Evolutionary conservation across 768 basidiomycete species (phyloP).

Genomic region (Naganishia vishniacii): DNA sequence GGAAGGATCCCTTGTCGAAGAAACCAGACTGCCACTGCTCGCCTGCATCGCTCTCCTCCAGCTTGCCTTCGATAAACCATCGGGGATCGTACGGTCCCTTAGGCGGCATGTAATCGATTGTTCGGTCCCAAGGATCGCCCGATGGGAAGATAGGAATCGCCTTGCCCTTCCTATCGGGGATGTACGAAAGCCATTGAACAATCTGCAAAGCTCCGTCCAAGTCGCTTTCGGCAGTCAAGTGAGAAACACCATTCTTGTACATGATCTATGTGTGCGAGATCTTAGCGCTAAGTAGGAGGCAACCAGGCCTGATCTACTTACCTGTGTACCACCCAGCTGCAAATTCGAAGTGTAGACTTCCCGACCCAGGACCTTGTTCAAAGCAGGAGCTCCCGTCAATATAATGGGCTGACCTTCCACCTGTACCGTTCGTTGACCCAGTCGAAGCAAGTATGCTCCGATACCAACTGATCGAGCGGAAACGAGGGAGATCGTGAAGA

Average conservation of each 20-base stretch:
- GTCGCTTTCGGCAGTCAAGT: constrained; percentile 89
- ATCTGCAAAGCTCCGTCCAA: constrained; percentile 92
- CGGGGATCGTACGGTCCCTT: constrained; percentile 94
- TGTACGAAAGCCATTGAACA: constrained; percentile 87
- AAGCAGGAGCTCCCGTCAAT: constrained; percentile 88
- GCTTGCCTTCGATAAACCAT: constrained; percentile 95
- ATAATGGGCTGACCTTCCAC: constrained; percentile 99
- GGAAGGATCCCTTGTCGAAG: constrained; percentile 96
- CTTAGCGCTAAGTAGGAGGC: background rate
- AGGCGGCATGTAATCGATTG: constrained; percentile 80
- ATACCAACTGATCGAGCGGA: constrained; percentile 98
- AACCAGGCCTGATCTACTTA: constrained; percentile 20
- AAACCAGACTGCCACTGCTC: constrained; percentile 78
- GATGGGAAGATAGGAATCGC: constrained; percentile 69
- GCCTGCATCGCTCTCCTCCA: constrained; percentile 60
- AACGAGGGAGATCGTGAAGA: constrained; percentile 98
- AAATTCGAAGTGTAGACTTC: constrained; percentile 98
- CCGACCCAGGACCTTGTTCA: constrained; percentile 97
- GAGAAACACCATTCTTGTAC: constrained; percentile 99
- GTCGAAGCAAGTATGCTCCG: constrained; percentile 94
- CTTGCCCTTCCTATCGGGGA: constrained; percentile 75
- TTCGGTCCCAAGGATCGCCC: constrained; percentile 82
- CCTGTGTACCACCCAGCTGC: constrained; percentile 96
- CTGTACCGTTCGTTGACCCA: constrained; percentile 95
- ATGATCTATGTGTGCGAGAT: constrained; percentile 58